These are phyloP conservation scores for Aspergillus conjunctus DNA, from an alignment of 495 filamentous ascomycete genomes.

Conservation along the genomic window DNA sequence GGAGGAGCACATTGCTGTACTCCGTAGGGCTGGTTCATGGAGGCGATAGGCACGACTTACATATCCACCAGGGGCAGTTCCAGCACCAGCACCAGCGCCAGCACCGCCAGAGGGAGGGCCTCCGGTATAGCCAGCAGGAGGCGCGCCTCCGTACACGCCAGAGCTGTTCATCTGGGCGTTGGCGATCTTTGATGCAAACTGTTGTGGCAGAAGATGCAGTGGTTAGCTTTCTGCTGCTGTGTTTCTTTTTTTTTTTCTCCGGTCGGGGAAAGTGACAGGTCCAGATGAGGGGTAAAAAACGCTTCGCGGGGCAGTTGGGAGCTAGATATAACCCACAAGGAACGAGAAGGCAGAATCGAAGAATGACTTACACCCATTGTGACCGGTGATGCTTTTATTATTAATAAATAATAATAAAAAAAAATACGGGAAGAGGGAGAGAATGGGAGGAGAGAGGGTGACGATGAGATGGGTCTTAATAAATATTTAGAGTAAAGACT, in stretches of 20 bases:
- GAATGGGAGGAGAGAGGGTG: constrained; percentile 14
- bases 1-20: not conserved
- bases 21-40: no score
- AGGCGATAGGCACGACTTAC: constrained; percentile 33
- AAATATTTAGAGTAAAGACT: no score
- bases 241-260: not conserved
- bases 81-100: constrained; percentile 29
- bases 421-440: not conserved
- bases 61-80: constrained; percentile 35
- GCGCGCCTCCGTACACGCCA: constrained; percentile 41
- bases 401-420: not conserved
- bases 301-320: constrained; percentile 9
- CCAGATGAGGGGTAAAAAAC: constrained; percentile 20
- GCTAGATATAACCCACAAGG: not conserved
- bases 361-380: constrained; percentile 41
- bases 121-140: constrained; percentile 47
- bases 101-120: constrained; percentile 41
- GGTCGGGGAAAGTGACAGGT: not conserved
- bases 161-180: constrained; percentile 35
- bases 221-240: constrained; percentile 13
- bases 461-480: constrained; percentile 1
- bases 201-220: constrained; percentile 20
- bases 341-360: not conserved
- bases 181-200: constrained; percentile 53
- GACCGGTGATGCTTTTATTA: not conserved